phyloP scores from a whole-genome alignment of 768 basidiomycete genomes.

The Tulasnella sp. region DNA sequence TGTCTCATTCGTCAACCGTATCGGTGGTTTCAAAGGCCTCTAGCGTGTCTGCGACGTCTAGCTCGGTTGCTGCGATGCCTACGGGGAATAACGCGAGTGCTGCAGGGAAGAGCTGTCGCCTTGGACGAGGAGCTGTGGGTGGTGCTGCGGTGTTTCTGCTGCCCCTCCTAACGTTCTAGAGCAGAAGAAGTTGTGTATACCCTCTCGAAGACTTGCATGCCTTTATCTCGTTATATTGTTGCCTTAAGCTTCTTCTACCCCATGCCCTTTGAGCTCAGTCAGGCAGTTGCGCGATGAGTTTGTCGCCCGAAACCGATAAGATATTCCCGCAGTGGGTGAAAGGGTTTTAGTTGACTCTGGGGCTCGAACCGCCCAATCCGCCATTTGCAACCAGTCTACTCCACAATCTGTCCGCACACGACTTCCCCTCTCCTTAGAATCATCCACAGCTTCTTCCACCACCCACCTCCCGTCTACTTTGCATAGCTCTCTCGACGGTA shows the following conservation, averaged over 20 bases:
- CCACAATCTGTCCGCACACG: neutral
- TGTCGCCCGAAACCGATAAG: too few species aligned
- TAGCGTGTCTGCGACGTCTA: neutral
- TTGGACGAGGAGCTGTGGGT: neutral
- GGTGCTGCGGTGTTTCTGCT: neutral
- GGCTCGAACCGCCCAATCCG: neutral
- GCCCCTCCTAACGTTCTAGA: neutral
- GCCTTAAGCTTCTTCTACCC: neutral
- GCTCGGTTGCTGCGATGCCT: neutral
- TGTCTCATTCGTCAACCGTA: neutral
- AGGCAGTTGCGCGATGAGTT: neutral
- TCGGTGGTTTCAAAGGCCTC: neutral
- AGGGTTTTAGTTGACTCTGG: neutral
- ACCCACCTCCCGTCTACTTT: neutral
- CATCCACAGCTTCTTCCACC: neutral
- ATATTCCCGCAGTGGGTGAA: too few species aligned
- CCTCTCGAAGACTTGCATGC: neutral
- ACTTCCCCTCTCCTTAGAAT: neutral
- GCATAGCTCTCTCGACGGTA: neutral
- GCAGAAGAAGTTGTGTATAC: neutral
- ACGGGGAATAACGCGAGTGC: neutral
- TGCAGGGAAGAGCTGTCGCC: neutral
- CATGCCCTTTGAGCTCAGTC: neutral
- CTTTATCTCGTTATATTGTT: neutral
- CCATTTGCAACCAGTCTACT: too few species aligned